Evolutionary conservation across 208 protist genomes (phyloP).

Genomic region (Wallacemonas sp.): DNA sequence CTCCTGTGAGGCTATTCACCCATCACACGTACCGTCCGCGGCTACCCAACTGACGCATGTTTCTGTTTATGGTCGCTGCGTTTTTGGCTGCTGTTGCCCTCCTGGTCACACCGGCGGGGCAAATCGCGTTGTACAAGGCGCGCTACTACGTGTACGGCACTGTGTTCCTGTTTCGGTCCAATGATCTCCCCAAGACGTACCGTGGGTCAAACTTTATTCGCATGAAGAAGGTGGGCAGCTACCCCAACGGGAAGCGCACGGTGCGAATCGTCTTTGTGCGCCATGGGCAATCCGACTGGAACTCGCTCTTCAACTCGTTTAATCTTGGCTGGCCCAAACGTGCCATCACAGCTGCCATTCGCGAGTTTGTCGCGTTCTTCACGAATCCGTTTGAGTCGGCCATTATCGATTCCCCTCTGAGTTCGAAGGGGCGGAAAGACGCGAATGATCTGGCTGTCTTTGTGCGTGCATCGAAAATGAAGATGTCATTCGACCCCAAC

Average conservation of each 20-base stretch:
- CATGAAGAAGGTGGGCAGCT: constrained; percentile 34
- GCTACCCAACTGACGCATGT: constrained; percentile 49
- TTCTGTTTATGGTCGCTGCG: constrained; percentile 65
- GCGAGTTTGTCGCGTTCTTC: constrained; percentile 66
- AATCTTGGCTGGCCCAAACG: constrained; percentile 59
- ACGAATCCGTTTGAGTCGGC: constrained; percentile 75
- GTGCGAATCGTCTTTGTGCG: constrained; percentile 91
- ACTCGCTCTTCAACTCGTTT: constrained; percentile 88
- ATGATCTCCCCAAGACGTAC: constrained; percentile 75
- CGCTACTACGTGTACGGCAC: constrained; percentile 53
- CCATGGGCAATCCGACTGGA: constrained; percentile 94
- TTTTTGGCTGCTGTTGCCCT: constrained; percentile 57
- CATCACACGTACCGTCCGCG: neutral
- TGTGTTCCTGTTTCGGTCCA: constrained; percentile 57
- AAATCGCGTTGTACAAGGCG: constrained; percentile 47
- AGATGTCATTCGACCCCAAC: constrained; percentile 59
- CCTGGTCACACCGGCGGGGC: constrained; percentile 37
- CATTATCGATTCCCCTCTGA: constrained; percentile 92
- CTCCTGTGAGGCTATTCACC: neutral
- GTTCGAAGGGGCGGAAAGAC: constrained; percentile 68
- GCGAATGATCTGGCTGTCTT: constrained; percentile 68
- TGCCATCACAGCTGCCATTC: constrained; percentile 43
- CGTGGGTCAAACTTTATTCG: constrained; percentile 68
- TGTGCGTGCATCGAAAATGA: constrained; percentile 57
- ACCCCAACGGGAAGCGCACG: constrained; percentile 44